A percentile compares a stretch with the other conserved stretches of the same genome.
Evolutionary conservation across 805 yeast genomes (phyloP).

Genomic region (Candida qinlingensis): DNA sequence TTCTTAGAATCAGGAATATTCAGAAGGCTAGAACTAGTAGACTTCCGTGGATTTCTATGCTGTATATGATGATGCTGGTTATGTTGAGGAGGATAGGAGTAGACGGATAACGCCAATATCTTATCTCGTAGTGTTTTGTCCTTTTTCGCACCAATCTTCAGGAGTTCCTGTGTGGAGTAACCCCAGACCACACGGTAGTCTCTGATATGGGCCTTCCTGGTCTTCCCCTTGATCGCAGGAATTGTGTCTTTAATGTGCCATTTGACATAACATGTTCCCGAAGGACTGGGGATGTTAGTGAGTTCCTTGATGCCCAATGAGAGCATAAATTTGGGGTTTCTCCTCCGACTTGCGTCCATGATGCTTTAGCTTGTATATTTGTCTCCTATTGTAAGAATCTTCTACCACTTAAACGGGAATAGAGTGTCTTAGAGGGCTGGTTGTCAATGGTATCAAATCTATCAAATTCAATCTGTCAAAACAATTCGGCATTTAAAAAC

Average conservation of each 20-base stretch:
- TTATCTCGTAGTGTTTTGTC: slow-evolving; percentile 32
- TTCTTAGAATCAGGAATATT: neutral
- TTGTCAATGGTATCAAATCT: no score
- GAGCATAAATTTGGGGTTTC: slow-evolving; percentile 59
- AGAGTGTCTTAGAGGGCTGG: no score
- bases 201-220: slow-evolving; percentile 38
- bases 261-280: slow-evolving; percentile 62
- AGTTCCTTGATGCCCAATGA: slow-evolving; percentile 58
- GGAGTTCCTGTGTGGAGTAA: slow-evolving; percentile 29
- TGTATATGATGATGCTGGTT: slow-evolving; percentile 3
- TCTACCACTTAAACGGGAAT: no score
- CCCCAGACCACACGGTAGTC: slow-evolving; percentile 52
- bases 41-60: neutral
- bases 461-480: no score
- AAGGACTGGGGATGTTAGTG: slow-evolving; percentile 77
- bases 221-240: slow-evolving; percentile 34
- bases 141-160: slow-evolving; percentile 37
- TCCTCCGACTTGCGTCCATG: slow-evolving; percentile 15
- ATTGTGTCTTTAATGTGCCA: slow-evolving; percentile 52
- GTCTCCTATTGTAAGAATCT: neutral
- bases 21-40: neutral
- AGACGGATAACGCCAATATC: slow-evolving; percentile 37
- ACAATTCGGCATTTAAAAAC: no score
- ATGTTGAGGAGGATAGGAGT: slow-evolving; percentile 29
- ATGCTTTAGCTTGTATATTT: neutral